These are phyloP conservation scores for Mycosphaerella sp. DNA, from an alignment of 2,329 filamentous ascomycete species.

Conservation along the genomic window DNA sequence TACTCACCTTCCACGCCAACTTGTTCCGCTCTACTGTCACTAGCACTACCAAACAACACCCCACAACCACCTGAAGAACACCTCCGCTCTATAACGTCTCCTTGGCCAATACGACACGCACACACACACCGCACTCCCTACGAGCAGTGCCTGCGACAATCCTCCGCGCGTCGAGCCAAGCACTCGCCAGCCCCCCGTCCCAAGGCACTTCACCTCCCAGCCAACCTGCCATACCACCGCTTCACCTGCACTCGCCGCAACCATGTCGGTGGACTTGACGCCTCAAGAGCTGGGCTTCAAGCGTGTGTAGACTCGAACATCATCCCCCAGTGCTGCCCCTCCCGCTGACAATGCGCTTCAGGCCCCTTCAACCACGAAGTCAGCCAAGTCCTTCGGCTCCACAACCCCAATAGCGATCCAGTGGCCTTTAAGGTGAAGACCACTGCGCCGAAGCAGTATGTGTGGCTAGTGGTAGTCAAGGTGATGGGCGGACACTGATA, in stretches of 20 bases:
- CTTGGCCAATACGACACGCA: background rate
- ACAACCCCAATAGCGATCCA: slow-evolving; percentile 52
- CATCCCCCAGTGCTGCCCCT: background rate
- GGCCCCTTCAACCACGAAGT: slow-evolving; percentile 60
- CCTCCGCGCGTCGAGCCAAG: background rate
- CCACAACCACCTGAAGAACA: background rate
- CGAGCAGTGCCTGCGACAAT: background rate
- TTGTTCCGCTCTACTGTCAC: background rate
- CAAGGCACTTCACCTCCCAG: slow-evolving; percentile 6
- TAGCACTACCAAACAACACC: background rate
- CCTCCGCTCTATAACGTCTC: background rate
- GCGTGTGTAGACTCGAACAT: slow-evolving; percentile 52
- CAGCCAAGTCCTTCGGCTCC: slow-evolving; percentile 53
- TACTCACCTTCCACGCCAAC: no score
- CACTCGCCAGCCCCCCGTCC: background rate
- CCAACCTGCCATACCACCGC: slow-evolving; percentile 1
- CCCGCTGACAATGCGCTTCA: slow-evolving; percentile 29
- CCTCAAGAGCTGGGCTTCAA: slow-evolving; percentile 88
- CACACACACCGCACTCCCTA: background rate
- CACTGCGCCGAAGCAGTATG: slow-evolving; percentile 96
- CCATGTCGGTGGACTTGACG: slow-evolving; percentile 92
- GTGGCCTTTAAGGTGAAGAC: slow-evolving; percentile 86
- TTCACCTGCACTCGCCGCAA: slow-evolving; percentile 28
- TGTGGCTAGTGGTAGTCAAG: slow-evolving; percentile 12
- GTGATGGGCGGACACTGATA: slow-evolving; percentile 8